A percentile compares a stretch with the other conserved stretches of the same genome.
phyloP scores from a whole-genome alignment of 2,329 filamentous ascomycete genomes.

The Colletotrichum lini region DNA sequence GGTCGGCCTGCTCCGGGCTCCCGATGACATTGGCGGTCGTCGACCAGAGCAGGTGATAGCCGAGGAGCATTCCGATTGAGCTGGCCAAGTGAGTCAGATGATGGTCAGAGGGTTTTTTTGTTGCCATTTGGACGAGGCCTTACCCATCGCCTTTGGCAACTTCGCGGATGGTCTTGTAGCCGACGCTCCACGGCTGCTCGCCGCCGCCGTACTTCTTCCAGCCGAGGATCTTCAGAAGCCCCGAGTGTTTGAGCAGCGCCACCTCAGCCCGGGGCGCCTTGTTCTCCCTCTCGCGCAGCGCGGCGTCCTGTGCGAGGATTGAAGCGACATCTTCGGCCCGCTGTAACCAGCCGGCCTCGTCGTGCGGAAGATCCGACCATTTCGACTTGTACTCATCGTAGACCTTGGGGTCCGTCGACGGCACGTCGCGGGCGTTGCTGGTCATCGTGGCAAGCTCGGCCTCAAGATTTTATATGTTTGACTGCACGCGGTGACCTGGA shows the following conservation, averaged over 20 bases:
- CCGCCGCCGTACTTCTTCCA: conserved; percentile 59
- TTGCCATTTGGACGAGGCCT: not conserved
- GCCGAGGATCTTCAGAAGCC: conserved; percentile 56
- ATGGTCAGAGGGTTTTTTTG: not conserved
- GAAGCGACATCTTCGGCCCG: conserved; percentile 56
- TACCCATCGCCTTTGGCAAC: conserved; percentile 75
- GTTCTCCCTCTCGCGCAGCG: conserved; percentile 54
- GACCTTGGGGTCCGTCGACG: conserved; percentile 53
- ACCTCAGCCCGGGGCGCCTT: conserved; percentile 59
- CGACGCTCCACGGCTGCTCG: conserved; percentile 62
- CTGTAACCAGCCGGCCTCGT: conserved; percentile 55
- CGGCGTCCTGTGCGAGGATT: conserved; percentile 53
- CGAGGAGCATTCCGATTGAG: conserved; percentile 75
- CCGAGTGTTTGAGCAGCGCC: conserved; percentile 58
- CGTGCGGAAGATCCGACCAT: conserved; percentile 52
- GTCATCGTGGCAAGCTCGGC: conserved; percentile 10
- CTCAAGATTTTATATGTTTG: no score
- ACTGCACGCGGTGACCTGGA: no score
- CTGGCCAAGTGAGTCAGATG: conserved; percentile 45
- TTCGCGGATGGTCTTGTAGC: conserved; percentile 72
- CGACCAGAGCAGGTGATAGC: conserved; percentile 76
- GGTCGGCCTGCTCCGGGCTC: conserved; percentile 71
- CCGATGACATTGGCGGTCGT: conserved; percentile 74
- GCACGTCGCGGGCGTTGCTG: conserved; percentile 36
- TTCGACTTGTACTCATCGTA: conserved; percentile 55